Base-by-base conservation (phyloP, 2,329 filamentous ascomycete genomes). In the Xylaria sp. region DNA sequence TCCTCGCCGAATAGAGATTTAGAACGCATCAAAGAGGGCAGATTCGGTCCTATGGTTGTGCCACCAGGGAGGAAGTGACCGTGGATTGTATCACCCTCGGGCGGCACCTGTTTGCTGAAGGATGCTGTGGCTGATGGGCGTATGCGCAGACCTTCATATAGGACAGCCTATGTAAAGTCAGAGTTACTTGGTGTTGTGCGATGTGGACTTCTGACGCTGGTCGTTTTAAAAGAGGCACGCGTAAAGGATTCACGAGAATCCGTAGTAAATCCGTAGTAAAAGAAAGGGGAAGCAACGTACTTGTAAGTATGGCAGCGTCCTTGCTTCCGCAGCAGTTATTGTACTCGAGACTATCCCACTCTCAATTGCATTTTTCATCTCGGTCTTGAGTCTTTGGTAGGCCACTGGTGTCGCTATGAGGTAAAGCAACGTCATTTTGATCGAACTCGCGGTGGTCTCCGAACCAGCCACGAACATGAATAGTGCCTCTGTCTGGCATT, bases 361-460 rank as follows among this genome's bases (percentile, higher is more conserved):
- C 13, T 53, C 27, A 9, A 72, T 52, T 0, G 77, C 78, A 5
- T 64, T 65, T 37, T 78, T 74, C 35, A 83, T 78, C 66, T 84
- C 83, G 0, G 68, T 67, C 31, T 79, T 78, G 0, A 86, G 69
- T n/a, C 75, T 78, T 3, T 68, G 62, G 55, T 81, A 79, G 0
- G 81, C 76, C 0, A 72, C 71, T 0, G 81, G 82, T 21, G 77
- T 78, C 11, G 78, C 79, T 17, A 80, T 75, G 52, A 85, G 69
- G 68, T 82, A 77, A 17, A 84, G 76, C 52, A 85, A 53, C 2
- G 78, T 82, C 33, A 76, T 73, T 1, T 81, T 77, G 4, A 86
- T 75, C 2, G 77, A 77, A 1, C 79, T 79, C 0, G 83, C 78
- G 0, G 82, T 83, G 13, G 82, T 85, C 62, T 86, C 83, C 1